Evolutionary conservation across 345 rosid species (phyloP).

Genomic region (Excoecaria cochinchinensis): DNA sequence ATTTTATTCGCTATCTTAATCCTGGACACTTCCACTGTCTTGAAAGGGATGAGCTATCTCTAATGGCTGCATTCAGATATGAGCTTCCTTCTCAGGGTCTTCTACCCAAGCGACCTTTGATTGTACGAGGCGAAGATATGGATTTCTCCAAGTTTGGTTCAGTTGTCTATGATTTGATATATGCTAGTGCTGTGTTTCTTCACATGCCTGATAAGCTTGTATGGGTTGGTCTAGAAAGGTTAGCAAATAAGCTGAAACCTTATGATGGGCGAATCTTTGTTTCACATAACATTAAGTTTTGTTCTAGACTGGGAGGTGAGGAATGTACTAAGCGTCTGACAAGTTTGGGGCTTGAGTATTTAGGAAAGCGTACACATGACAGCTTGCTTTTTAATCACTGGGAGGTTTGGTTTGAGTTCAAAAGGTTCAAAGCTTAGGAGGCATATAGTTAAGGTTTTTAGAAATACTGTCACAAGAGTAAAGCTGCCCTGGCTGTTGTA

Average conservation of each 20-base stretch:
- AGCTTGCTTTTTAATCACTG: constrained; percentile 94
- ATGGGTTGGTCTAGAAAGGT: constrained; percentile 85
- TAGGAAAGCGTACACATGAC: constrained; percentile 75
- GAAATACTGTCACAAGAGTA: constrained; percentile 7
- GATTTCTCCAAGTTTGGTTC: constrained; percentile 76
- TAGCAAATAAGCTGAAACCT: constrained; percentile 69
- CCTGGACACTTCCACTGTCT: constrained; percentile 80
- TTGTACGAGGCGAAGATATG: constrained; percentile 90
- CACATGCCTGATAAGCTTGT: constrained; percentile 97
- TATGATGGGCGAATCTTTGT: constrained; percentile 80
- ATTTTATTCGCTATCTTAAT: constrained; percentile 73
- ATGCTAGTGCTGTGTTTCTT: constrained; percentile 96
- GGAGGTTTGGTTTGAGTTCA: constrained; percentile 89
- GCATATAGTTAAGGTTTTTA: not conserved
- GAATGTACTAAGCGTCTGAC: constrained; percentile 69
- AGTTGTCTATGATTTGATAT: constrained; percentile 68
- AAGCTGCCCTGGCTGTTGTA: not conserved
- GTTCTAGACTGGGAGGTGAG: constrained; percentile 74
- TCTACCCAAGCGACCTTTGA: constrained; percentile 71
- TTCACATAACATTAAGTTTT: constrained; percentile 90
- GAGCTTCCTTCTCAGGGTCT: constrained; percentile 98
- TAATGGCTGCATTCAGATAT: constrained; percentile 89
- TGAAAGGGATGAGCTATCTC: constrained; percentile 89
- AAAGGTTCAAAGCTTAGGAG: constrained; percentile 48
- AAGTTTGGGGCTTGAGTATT: constrained; percentile 74